Evolutionary conservation across 2,329 filamentous ascomycete genomes (phyloP).

Genomic region (Trichoderma atrobrunneum): DNA sequence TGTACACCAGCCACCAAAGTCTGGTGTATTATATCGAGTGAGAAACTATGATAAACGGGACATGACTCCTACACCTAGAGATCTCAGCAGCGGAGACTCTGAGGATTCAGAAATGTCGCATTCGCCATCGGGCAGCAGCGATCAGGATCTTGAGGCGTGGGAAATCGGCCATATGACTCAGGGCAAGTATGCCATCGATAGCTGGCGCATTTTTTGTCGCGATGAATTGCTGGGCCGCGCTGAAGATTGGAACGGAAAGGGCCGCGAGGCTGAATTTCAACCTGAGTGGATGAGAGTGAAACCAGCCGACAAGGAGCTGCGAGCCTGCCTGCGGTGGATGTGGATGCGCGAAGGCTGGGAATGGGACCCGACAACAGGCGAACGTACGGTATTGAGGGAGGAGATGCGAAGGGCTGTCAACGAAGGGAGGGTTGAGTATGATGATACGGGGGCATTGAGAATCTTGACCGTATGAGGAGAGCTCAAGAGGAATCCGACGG

Average conservation of each 20-base stretch:
- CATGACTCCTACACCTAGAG: constrained; percentile 24
- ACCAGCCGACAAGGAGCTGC: constrained; percentile 83
- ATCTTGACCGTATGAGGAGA: constrained; percentile 34
- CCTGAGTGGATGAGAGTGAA: constrained; percentile 89
- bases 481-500: not conserved
- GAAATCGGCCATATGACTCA: constrained; percentile 84
- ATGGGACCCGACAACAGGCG: constrained; percentile 73
- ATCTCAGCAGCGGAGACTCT: not conserved
- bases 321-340: constrained; percentile 84
- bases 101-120: not conserved
- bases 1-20: constrained; percentile 59
- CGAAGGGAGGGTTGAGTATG: constrained; percentile 55
- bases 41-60: constrained; percentile 45
- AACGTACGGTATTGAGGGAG: constrained; percentile 51
- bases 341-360: constrained; percentile 84
- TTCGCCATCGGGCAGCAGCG: not conserved
- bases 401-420: constrained; percentile 57
- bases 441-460: constrained; percentile 47
- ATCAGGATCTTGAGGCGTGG: constrained; percentile 53
- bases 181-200: constrained; percentile 80
- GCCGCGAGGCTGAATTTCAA: constrained; percentile 57
- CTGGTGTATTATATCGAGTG: constrained; percentile 53
- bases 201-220: constrained; percentile 90
- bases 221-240: constrained; percentile 69
- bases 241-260: constrained; percentile 62